Evolutionary conservation across 768 basidiomycete species (phyloP).

Genomic region (Tylopilus intermedius): DNA sequence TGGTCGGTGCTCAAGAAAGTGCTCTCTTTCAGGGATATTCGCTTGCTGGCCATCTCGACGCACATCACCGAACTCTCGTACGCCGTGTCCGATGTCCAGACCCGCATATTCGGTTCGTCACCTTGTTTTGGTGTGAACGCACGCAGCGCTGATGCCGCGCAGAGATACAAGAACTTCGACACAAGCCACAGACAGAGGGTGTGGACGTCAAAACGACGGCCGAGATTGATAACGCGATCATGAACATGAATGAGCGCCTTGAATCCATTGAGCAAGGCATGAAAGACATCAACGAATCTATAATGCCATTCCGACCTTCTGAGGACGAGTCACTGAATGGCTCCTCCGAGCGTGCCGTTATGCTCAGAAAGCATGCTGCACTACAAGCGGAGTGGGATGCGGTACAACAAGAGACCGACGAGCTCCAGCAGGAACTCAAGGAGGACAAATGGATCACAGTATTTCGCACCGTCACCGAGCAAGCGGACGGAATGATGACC

Average conservation of each 20-base stretch:
- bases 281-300: slow-evolving; percentile 58
- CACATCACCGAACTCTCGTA: slow-evolving; percentile 86
- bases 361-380: slow-evolving; percentile 71
- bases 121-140: slow-evolving; percentile 1
- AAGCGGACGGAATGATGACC: slow-evolving; percentile 97
- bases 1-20: slow-evolving; percentile 26
- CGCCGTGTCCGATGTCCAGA: slow-evolving; percentile 83
- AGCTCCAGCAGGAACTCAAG: slow-evolving; percentile 85
- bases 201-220: slow-evolving; percentile 53
- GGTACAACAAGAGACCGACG: slow-evolving; percentile 73
- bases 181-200: slow-evolving; percentile 67
- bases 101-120: slow-evolving; percentile 76
- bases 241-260: slow-evolving; percentile 72
- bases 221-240: slow-evolving; percentile 77
- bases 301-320: slow-evolving; percentile 54
- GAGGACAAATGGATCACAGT: slow-evolving; percentile 97
- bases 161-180: slow-evolving; percentile 93
- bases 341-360: slow-evolving; percentile 33
- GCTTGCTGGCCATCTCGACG: slow-evolving; percentile 71
- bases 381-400: slow-evolving; percentile 76
- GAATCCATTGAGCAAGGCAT: slow-evolving; percentile 70
- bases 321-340: slow-evolving; percentile 46
- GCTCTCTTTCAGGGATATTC: slow-evolving; percentile 56
- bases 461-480: slow-evolving; percentile 88
- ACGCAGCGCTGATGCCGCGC: slow-evolving; percentile 13